These are phyloP conservation scores for Beta macrorhiza DNA, from an alignment of 179 eudicot species.

Conservation along the genomic window DNA sequence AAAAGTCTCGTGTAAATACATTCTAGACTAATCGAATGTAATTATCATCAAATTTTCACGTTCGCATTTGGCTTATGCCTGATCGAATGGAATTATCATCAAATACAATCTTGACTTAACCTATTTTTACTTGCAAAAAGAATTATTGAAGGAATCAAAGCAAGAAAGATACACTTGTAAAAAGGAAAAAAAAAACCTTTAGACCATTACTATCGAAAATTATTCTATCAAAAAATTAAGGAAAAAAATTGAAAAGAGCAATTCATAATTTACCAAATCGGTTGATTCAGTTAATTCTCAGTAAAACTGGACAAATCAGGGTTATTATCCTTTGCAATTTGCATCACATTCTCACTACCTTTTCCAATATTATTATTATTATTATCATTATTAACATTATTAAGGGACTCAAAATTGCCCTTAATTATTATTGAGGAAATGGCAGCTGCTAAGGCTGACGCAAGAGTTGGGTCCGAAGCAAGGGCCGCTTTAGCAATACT, in stretches of 20 bases:
- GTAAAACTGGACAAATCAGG: conserved; percentile 17
- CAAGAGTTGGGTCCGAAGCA: conserved; percentile 51
- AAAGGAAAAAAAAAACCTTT: too few relatives aligned
- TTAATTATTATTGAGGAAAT: conserved; percentile 50
- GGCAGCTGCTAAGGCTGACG: conserved; percentile 52
- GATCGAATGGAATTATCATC: too few relatives aligned
- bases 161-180: background rate
- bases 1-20: too few relatives aligned
- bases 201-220: too few relatives aligned
- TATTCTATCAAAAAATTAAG: background rate
- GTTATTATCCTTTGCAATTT: conserved; percentile 22
- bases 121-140: background rate
- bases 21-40: too few relatives aligned
- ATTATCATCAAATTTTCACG: too few relatives aligned
- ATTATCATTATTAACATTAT: conserved; percentile 17
- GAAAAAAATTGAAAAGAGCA: background rate
- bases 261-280: background rate
- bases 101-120: background rate
- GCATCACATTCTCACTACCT: conserved; percentile 12
- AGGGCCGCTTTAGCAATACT: conserved; percentile 46
- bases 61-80: too few relatives aligned
- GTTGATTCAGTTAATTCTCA: conserved; percentile 8
- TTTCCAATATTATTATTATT: conserved; percentile 22
- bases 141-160: background rate
- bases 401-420: conserved; percentile 29